Conservation (phyloP, 129 eudicot genomes). For the Flaveria bidentis region DNA sequence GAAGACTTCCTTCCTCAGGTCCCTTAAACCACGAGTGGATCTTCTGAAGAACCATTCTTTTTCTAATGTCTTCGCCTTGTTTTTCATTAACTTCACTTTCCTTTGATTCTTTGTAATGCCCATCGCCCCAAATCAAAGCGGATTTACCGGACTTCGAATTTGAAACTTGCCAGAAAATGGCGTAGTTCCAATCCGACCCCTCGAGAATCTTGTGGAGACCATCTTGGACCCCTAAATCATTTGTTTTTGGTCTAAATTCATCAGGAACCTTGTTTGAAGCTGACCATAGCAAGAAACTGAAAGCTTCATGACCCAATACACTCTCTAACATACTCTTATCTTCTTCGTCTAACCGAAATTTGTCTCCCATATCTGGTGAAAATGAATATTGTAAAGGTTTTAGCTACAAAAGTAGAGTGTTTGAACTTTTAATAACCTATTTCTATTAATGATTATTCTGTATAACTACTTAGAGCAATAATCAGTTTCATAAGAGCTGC, state of each 20-base stretch:
- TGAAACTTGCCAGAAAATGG: conserved; percentile 87
- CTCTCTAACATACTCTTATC: conserved; percentile 62
- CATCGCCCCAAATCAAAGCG: conserved; percentile 94
- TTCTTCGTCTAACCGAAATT: conserved; percentile 66
- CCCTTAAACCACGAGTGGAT: conserved; percentile 68
- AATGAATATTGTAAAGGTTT: neutral
- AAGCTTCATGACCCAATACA: conserved; percentile 75
- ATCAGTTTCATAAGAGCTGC: too few relatives aligned
- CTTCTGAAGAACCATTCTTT: conserved; percentile 65
- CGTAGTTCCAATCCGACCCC: conserved; percentile 78
- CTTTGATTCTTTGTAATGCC: conserved; percentile 55
- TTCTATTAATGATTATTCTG: neutral
- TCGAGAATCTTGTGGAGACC: conserved; percentile 65
- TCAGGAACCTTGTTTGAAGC: conserved; percentile 62
- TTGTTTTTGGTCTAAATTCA: conserved; percentile 51
- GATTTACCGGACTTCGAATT: conserved; percentile 80
- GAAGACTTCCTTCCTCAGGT: conserved; percentile 50
- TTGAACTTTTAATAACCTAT: neutral
- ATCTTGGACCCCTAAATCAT: conserved; percentile 68
- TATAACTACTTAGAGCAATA: neutral
- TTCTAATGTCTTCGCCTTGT: conserved; percentile 33
- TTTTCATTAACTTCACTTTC: conserved; percentile 32
- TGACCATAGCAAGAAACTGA: conserved; percentile 62
- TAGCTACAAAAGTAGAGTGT: neutral
- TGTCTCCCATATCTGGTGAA: conserved; percentile 60